These are phyloP conservation scores for Auricularia sp. DNA, from an alignment of 768 basidiomycete genomes.

Conservation along the genomic window DNA sequence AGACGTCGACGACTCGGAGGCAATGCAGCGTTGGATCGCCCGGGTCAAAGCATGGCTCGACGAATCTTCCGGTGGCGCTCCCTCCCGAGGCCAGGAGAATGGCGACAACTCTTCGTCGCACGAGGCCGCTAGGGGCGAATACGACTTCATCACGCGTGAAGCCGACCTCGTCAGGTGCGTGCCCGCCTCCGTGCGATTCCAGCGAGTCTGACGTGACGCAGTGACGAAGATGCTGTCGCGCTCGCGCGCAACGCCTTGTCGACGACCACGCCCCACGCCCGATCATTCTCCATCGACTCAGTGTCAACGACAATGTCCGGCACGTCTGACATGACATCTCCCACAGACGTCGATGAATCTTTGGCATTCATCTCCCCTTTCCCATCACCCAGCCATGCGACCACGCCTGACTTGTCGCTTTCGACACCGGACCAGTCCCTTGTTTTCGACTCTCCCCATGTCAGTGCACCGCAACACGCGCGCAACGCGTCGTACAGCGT, in stretches of 20 bases:
- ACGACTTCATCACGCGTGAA: not conserved
- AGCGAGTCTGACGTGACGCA: not conserved
- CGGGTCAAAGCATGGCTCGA: conserved; percentile 67
- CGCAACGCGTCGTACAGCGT: conserved; percentile 44
- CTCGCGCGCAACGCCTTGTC: conserved; percentile 24
- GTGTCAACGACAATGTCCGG: conserved; percentile 11
- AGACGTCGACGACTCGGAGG: conserved; percentile 36
- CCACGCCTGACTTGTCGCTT: not conserved
- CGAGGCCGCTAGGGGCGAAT: not conserved
- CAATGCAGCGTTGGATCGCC: conserved; percentile 63
- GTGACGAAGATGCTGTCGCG: conserved; percentile 34
- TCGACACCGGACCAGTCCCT: not conserved
- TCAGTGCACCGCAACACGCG: conserved; percentile 37
- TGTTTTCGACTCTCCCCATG: conserved; percentile 17
- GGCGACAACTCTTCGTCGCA: not conserved
- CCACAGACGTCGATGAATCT: not conserved
- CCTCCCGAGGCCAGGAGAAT: not conserved
- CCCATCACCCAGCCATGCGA: conserved; percentile 2
- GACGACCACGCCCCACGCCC: conserved; percentile 29
- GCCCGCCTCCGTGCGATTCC: too few species aligned
- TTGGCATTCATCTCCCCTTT: conserved; percentile 1
- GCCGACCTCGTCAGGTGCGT: conserved; percentile 4
- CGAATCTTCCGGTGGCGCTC: conserved; percentile 18
- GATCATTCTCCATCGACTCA: conserved; percentile 55
- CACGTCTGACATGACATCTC: not conserved